These are phyloP conservation scores for Phytopythium vexans DNA, from an alignment of 352 stramenopile genomes.

Conservation along the genomic window DNA sequence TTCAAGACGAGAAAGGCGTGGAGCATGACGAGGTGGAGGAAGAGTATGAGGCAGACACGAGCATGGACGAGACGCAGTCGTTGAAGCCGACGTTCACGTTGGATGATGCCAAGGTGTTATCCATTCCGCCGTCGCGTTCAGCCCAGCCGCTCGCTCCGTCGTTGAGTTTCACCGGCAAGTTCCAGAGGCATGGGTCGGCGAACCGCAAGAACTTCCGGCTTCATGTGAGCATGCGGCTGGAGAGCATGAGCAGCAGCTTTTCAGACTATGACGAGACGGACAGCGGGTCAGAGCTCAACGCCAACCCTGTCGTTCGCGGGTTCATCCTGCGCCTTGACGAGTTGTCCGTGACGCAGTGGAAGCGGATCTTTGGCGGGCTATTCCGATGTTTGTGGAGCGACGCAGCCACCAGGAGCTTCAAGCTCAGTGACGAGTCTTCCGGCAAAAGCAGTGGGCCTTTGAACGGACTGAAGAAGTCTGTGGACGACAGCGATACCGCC, in stretches of 20 bases:
- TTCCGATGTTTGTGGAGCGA: constrained; percentile 49
- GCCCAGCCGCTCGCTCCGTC: constrained; percentile 3
- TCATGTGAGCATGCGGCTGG: constrained; percentile 35
- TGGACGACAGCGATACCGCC: constrained; percentile 23
- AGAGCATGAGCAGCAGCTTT: constrained; percentile 39
- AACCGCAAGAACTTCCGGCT: constrained; percentile 36
- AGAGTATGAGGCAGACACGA: neutral
- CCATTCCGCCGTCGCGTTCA: neutral
- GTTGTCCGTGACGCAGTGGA: constrained; percentile 61
- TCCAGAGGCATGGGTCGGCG: constrained; percentile 25
- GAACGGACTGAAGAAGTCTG: neutral
- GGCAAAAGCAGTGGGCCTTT: constrained; percentile 5
- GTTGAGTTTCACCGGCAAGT: constrained; percentile 12
- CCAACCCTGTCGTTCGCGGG: constrained; percentile 39
- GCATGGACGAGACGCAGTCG: too few species aligned
- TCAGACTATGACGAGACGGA: constrained; percentile 31
- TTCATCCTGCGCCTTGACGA: constrained; percentile 69
- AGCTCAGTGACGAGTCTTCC: neutral
- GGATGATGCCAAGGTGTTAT: too few species aligned
- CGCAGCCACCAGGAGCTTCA: neutral
- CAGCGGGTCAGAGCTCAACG: constrained; percentile 18
- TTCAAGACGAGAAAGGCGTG: neutral
- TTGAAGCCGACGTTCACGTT: constrained; percentile 3
- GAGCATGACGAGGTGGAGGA: constrained; percentile 4
- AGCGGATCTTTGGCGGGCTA: constrained; percentile 61